These are phyloP conservation scores for Diaporthe destruens DNA, from an alignment of 2,329 filamentous ascomycete genomes.

Conservation along the genomic window DNA sequence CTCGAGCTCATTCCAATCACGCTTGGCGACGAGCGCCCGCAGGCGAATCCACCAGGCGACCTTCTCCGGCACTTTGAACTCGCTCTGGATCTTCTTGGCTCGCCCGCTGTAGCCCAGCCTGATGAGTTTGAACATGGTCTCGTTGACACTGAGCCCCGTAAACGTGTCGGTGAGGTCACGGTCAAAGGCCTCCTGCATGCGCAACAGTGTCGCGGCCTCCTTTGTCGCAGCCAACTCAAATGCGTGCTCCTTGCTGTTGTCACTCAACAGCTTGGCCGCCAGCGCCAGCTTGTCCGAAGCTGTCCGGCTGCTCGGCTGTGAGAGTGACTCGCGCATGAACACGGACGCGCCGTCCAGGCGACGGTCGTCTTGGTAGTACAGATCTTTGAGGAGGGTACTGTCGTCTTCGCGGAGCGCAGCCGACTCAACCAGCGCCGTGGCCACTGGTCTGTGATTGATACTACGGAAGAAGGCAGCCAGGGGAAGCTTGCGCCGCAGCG, in stretches of 20 bases:
- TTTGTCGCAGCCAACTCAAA: constrained; percentile 82
- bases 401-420: constrained; percentile 78
- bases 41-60: constrained; percentile 88
- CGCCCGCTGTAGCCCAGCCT: constrained; percentile 84
- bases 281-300: constrained; percentile 89
- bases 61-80: constrained; percentile 94
- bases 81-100: constrained; percentile 87
- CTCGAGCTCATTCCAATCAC: constrained; percentile 94
- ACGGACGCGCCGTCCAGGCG: constrained; percentile 89
- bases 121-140: constrained; percentile 91
- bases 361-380: constrained; percentile 97
- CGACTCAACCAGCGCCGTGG: constrained; percentile 90
- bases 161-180: constrained; percentile 80
- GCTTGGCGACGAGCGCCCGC: constrained; percentile 87
- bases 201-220: constrained; percentile 83
- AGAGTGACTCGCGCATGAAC: constrained; percentile 85
- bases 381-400: constrained; percentile 88
- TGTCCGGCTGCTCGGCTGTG: constrained; percentile 76
- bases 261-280: constrained; percentile 83
- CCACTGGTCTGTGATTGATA: constrained; percentile 86
- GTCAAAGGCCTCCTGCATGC: constrained; percentile 89
- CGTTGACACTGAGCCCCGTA: constrained; percentile 86
- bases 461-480: constrained; percentile 92
- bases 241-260: constrained; percentile 80
- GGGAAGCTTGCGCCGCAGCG: constrained; percentile 90